phyloP scores from a whole-genome alignment of 345 rosid species.

The Pelargonium nanum region DNA sequence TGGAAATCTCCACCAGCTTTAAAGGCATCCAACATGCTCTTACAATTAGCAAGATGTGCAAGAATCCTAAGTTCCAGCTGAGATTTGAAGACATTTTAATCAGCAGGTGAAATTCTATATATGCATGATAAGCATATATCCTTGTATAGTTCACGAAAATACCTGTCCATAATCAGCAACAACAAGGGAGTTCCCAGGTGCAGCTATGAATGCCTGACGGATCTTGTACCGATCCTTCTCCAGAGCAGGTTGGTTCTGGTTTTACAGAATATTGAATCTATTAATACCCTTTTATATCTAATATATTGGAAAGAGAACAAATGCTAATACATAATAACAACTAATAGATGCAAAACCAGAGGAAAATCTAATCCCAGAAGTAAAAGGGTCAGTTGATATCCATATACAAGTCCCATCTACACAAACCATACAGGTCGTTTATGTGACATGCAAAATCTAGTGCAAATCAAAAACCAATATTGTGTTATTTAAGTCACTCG shows the following conservation, averaged over 20 bases:
- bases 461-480: too few species aligned
- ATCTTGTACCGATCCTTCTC: slow-evolving; percentile 98
- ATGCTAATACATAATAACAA: background rate
- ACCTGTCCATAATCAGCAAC: slow-evolving; percentile 99
- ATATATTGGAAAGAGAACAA: background rate
- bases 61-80: slow-evolving; percentile 97
- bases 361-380: background rate
- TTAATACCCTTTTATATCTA: background rate
- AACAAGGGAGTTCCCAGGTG: slow-evolving; percentile 86
- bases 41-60: slow-evolving; percentile 85
- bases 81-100: slow-evolving; percentile 18
- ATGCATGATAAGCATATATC: background rate
- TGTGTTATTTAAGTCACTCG: too few species aligned
- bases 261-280: slow-evolving; percentile 1
- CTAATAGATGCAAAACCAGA: background rate
- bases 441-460: too few species aligned
- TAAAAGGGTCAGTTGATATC: background rate
- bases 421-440: too few species aligned
- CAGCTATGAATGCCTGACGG: slow-evolving; percentile 87
- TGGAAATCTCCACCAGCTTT: slow-evolving; percentile 97
- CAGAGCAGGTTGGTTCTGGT: slow-evolving; percentile 94
- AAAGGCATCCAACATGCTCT: slow-evolving; percentile 96
- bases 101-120: slow-evolving; percentile 1
- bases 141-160: background rate
- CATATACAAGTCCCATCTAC: too few species aligned